These are phyloP conservation scores for Plantago elongata DNA, from an alignment of 257 asterid genomes.

Conservation along the genomic window DNA sequence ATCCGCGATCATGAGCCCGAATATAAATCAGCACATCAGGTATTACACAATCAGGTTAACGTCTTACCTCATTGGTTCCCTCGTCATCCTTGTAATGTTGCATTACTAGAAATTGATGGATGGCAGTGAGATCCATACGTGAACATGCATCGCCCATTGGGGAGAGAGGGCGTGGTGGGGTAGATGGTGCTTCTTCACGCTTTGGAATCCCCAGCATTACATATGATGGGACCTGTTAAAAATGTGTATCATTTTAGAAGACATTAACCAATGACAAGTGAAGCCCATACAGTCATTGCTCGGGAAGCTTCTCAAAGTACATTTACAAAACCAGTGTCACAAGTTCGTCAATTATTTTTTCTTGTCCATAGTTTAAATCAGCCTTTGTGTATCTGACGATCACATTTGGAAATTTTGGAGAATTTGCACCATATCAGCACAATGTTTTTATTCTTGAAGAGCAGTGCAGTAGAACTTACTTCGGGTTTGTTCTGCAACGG, in stretches of 20 bases:
- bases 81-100: constrained; percentile 93
- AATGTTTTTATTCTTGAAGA: too few species aligned
- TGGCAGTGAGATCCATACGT: constrained; percentile 93
- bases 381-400: too few species aligned
- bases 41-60: background rate
- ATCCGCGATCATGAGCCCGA: background rate
- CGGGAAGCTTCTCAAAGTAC: too few species aligned
- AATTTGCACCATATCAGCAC: too few species aligned
- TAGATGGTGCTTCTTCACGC: constrained; percentile 71
- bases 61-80: constrained; percentile 83
- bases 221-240: constrained; percentile 69
- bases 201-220: constrained; percentile 87
- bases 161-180: constrained; percentile 88
- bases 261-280: background rate
- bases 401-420: too few species aligned
- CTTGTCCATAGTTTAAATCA: too few species aligned
- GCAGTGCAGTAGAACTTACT: constrained; percentile 35
- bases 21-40: background rate
- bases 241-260: constrained; percentile 13
- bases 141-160: constrained; percentile 96
- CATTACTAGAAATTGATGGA: constrained; percentile 84
- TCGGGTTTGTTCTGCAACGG: constrained; percentile 77
- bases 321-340: too few species aligned
- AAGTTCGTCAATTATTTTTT: too few species aligned
- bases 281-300: background rate